A percentile compares a stretch with the other conserved stretches of the same genome.
phyloP scores from a whole-genome alignment of 2,329 filamentous ascomycete species.

The Exophiala sideris region DNA sequence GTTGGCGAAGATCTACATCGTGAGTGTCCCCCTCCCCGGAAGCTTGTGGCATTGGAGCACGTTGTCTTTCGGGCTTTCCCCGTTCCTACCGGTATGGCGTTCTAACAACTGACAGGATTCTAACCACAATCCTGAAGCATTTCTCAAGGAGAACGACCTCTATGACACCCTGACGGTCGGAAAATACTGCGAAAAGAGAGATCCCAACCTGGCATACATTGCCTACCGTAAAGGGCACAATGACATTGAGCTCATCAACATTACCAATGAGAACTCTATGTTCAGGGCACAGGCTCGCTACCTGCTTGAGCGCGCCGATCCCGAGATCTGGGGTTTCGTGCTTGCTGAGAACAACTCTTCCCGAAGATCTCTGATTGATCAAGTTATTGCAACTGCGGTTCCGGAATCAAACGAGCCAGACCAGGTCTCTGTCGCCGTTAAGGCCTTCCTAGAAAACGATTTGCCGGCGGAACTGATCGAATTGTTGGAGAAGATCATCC shows the following conservation, averaged over 20 bases:
- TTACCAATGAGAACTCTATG: constrained; percentile 99
- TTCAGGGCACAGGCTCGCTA: constrained; percentile 97
- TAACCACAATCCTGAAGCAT: constrained; percentile 97
- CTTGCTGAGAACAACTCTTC: constrained; percentile 95
- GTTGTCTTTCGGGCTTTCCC: too few species aligned
- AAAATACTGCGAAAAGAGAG: constrained; percentile 98
- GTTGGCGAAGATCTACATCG: constrained; percentile 96
- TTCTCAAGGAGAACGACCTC: constrained; percentile 94
- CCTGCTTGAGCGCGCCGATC: constrained; percentile 82
- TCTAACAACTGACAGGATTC: too few species aligned
- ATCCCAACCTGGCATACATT: constrained; percentile 92
- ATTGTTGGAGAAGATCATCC: constrained; percentile 95
- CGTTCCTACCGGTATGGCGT: too few species aligned
- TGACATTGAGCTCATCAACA: constrained; percentile 91
- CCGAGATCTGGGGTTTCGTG: constrained; percentile 91
- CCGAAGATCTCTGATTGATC: constrained; percentile 87
- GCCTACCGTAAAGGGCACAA: constrained; percentile 96
- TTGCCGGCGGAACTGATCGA: constrained; percentile 93
- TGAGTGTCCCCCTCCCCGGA: background rate
- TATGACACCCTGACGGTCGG: constrained; percentile 90
- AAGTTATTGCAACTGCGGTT: constrained; percentile 92
- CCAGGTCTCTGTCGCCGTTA: constrained; percentile 91
- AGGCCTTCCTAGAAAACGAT: constrained; percentile 86
- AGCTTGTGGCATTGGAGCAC: too few species aligned
- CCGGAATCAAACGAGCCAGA: constrained; percentile 88